A percentile compares a stretch with the other conserved stretches of the same genome.
These are phyloP conservation scores for Osmanthus fragrans DNA, from an alignment of 257 asterid species.

Conservation along the genomic window DNA sequence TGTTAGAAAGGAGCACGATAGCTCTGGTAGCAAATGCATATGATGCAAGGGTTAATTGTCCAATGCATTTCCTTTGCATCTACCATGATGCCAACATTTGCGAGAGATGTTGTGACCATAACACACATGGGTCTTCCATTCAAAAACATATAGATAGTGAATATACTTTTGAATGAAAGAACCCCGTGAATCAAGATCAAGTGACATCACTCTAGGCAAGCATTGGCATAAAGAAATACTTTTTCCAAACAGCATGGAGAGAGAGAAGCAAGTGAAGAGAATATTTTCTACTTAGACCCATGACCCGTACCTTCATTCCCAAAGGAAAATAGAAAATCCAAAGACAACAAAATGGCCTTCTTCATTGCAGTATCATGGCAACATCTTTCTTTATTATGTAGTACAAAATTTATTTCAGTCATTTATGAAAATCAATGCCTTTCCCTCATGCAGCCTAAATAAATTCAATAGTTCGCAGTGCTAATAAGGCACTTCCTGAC, in stretches of 20 bases:
- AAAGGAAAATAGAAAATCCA: background rate
- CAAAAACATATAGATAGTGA: conserved; percentile 25
- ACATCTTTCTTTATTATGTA: no score
- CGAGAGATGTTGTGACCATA: background rate
- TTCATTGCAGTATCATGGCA: no score
- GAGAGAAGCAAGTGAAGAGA: background rate
- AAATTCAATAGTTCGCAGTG: no score
- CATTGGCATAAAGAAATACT: background rate
- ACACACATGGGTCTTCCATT: conserved; percentile 39
- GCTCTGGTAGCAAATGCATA: conserved; percentile 1
- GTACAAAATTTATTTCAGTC: background rate
- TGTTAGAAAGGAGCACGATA: background rate
- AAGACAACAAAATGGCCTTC: background rate
- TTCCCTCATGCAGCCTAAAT: background rate
- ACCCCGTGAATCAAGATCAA: conserved; percentile 30
- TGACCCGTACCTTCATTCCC: no score
- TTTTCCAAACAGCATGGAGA: background rate
- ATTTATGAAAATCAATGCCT: background rate
- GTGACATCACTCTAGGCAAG: conserved; percentile 5
- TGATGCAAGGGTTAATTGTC: background rate
- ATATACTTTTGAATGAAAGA: conserved; percentile 27
- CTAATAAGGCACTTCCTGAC: background rate
- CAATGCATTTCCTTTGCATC: conserved; percentile 2
- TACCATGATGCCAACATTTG: conserved; percentile 1
- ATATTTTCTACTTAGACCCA: background rate